These are phyloP conservation scores for Phycomyces blakesleeanus DNA, from an alignment of 192 early-diverging fungal species.

Conservation along the genomic window DNA sequence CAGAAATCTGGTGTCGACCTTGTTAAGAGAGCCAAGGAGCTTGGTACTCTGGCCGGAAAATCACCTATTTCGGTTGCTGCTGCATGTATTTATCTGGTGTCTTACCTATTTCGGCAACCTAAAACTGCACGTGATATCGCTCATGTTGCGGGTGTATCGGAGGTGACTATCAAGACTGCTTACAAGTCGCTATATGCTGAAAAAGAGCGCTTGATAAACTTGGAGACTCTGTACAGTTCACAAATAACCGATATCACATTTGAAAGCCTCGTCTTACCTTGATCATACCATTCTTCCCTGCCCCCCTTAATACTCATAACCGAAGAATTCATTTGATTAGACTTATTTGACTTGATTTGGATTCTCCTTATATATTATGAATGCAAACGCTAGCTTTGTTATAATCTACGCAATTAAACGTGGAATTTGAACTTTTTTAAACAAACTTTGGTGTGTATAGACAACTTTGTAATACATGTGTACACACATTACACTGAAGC, in stretches of 20 bases:
- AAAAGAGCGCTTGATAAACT: constrained; percentile 49
- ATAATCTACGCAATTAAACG: too few relatives aligned
- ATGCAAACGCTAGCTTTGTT: too few relatives aligned
- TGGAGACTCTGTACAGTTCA: constrained; percentile 37
- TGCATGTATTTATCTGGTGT: constrained; percentile 86
- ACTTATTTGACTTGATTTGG: too few relatives aligned
- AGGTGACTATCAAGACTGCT: constrained; percentile 88
- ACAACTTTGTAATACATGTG: too few relatives aligned
- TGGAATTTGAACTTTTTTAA: too few relatives aligned
- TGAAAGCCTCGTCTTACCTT: constrained; percentile 36
- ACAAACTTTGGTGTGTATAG: too few relatives aligned
- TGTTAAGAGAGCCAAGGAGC: constrained; percentile 65
- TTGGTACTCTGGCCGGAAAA: constrained; percentile 85
- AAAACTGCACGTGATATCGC: constrained; percentile 77
- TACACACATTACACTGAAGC: too few relatives aligned
- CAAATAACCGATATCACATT: constrained; percentile 23
- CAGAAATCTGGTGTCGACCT: constrained; percentile 71
- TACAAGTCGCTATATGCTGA: constrained; percentile 68
- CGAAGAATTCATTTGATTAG: too few relatives aligned
- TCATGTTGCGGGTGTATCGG: constrained; percentile 84
- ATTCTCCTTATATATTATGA: too few relatives aligned
- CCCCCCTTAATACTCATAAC: too few relatives aligned
- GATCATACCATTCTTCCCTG: too few relatives aligned
- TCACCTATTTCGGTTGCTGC: constrained; percentile 90
- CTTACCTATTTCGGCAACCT: constrained; percentile 63